Percentiles rank a stretch among this genome's conserved stretches.
phyloP scores from a whole-genome alignment of 2,329 filamentous ascomycete species.

The Xenosphaeropsis pyriputrescens region DNA sequence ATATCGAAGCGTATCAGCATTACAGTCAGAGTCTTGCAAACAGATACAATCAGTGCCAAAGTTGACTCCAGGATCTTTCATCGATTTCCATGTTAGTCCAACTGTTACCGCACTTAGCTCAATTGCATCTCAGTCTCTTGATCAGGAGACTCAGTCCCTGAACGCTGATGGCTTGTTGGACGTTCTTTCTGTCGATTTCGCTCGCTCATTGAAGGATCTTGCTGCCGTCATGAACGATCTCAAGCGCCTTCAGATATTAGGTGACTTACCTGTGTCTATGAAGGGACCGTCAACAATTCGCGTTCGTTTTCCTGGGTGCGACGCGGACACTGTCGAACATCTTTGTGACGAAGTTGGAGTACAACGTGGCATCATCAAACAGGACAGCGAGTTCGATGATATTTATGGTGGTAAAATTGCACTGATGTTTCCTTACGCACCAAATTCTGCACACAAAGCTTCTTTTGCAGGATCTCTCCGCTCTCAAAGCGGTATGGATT shows the following conservation, averaged over 20 bases:
- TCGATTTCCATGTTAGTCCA: slow-evolving; percentile 81
- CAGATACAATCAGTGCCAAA: slow-evolving; percentile 47
- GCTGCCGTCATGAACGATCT: slow-evolving; percentile 69
- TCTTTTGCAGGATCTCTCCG: slow-evolving; percentile 22
- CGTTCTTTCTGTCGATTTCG: slow-evolving; percentile 76
- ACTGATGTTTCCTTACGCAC: slow-evolving; percentile 76
- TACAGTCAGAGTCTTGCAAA: slow-evolving; percentile 58
- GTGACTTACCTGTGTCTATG: slow-evolving; percentile 70
- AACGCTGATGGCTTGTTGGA: slow-evolving; percentile 77
- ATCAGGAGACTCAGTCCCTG: slow-evolving; percentile 41
- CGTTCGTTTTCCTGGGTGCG: slow-evolving; percentile 83
- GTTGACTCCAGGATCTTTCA: slow-evolving; percentile 55
- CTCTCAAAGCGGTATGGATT: slow-evolving; percentile 23
- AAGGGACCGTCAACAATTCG: slow-evolving; percentile 47
- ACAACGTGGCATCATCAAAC: slow-evolving; percentile 59
- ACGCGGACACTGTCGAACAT: slow-evolving; percentile 64
- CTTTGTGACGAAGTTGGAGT: slow-evolving; percentile 83
- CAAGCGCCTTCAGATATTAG: slow-evolving; percentile 58
- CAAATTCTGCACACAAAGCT: slow-evolving; percentile 27
- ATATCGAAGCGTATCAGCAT: slow-evolving; percentile 61
- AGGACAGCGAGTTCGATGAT: slow-evolving; percentile 61
- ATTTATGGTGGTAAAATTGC: slow-evolving; percentile 58
- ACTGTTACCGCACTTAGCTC: slow-evolving; percentile 79
- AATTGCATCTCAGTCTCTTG: slow-evolving; percentile 30
- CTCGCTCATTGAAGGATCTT: slow-evolving; percentile 71